Evolutionary conservation across 441 rosid genomes (phyloP), one percentile per base, ranked within the genome.

Genomic region (Omphalea diandra): DNA sequence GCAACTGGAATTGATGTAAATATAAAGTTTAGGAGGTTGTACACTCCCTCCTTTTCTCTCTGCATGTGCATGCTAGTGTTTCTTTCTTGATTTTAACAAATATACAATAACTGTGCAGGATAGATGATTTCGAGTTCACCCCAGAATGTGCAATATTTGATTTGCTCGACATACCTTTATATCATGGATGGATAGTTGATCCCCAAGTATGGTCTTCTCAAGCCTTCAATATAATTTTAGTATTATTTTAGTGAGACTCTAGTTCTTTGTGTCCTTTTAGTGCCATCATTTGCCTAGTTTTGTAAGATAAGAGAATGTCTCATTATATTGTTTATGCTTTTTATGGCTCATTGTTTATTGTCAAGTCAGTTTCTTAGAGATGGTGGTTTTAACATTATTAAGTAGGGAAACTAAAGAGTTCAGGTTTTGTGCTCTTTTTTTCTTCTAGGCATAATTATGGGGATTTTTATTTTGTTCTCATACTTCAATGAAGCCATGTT

Each of bases 141-240:
- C 93, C 80, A 22, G 99, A 93, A 75, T 88, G 98, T 80, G 97
- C 97, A 29, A 93, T 96, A 79, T 96, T 91, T 90, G 98, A 93
- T 83, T 83, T 96, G 77, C 90, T 96, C 31, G 97, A 93, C 85
- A 93, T 96, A 76, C 98, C 97, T 54, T 73, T 93, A 27, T 93
- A 85, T 82, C 98, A 96, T 83, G 99, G 98, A 73, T 96, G 99
- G 99, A 96, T 96, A 72, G 96, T 93, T 73, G 98, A 96, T 88
- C 87, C 97, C 49, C 96, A 87, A 93, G 99, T 89, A 83, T 77
- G 79, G 60, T 50, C 59, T 46, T 60, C 72, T 46, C 14, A 4
- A 49, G 11, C 52, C 32, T 56, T 62, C 33, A 65, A 26, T 66
- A 33, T 50, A 49, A 35, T 44, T 22, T 18, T 26, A 58, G 7